phyloP scores from a whole-genome alignment of 768 basidiomycete genomes.

The Leccinum fibrillosum region DNA sequence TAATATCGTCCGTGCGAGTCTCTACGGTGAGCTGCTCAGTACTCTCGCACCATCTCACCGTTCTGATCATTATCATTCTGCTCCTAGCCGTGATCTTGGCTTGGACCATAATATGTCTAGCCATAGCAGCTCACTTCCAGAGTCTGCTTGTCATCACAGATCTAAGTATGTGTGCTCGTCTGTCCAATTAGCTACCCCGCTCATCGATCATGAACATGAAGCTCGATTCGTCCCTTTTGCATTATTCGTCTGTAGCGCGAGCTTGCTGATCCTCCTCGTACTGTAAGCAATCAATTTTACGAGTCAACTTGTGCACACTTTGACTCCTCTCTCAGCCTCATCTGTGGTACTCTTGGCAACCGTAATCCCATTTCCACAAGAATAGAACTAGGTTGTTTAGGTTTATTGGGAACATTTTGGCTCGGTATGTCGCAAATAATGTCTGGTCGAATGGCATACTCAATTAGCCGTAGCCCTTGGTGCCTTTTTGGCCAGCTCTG shows the following conservation, averaged over 20 bases:
- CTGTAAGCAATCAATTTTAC: conserved; percentile 46
- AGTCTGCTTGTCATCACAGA: conserved; percentile 68
- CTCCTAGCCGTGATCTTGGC: conserved; percentile 57
- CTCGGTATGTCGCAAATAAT: conserved; percentile 48
- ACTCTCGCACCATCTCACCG: not conserved
- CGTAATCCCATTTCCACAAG: conserved; percentile 79
- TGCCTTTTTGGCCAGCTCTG: conserved; percentile 68
- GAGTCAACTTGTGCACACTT: not conserved
- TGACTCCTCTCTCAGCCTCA: conserved; percentile 43
- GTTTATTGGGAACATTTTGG: conserved; percentile 74
- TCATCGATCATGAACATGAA: conserved; percentile 36
- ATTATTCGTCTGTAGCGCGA: conserved; percentile 73
- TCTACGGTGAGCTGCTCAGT: conserved; percentile 53
- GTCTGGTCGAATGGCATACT: conserved; percentile 6
- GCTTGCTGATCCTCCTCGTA: conserved; percentile 61
- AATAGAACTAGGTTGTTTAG: conserved; percentile 69
- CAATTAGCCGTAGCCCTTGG: conserved; percentile 56
- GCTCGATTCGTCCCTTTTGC: conserved; percentile 88
- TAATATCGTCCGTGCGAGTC: conserved; percentile 61
- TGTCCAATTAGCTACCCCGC: not conserved
- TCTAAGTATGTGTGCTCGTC: conserved; percentile 55
- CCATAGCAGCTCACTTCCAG: conserved; percentile 77
- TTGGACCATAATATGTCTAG: conserved; percentile 77
- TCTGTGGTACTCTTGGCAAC: conserved; percentile 59
- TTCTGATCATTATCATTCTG: conserved; percentile 2